These are phyloP conservation scores for Exophiala sp. DNA, from an alignment of 2,329 filamentous ascomycete genomes.

Conservation along the genomic window DNA sequence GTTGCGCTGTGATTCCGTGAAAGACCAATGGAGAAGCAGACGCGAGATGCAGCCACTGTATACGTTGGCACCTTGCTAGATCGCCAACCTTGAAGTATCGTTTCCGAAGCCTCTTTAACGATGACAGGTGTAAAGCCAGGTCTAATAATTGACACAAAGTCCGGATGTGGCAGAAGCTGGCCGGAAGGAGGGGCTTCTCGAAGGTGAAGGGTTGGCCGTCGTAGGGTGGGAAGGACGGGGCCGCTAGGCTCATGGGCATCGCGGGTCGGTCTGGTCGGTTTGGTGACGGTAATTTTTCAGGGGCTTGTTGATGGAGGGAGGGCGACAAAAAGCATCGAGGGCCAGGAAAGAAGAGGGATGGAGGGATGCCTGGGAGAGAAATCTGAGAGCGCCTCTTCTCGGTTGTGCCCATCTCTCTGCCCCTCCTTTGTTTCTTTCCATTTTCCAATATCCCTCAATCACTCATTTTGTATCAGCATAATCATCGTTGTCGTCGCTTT, in stretches of 20 bases:
- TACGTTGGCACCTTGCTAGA: no score
- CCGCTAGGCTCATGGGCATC: slow-evolving; percentile 3
- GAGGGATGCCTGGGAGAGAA: slow-evolving; percentile 2
- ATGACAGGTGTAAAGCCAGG: not conserved
- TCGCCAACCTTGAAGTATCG: no score
- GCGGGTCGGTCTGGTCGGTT: slow-evolving; percentile 8
- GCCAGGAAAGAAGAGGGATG: slow-evolving; percentile 29
- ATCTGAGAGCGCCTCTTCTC: slow-evolving; percentile 11
- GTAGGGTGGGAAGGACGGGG: slow-evolving; percentile 2
- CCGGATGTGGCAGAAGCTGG: slow-evolving; percentile 6
- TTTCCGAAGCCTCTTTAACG: no score
- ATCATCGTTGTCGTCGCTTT: slow-evolving; percentile 5
- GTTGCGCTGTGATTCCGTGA: not conserved
- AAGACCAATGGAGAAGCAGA: no score
- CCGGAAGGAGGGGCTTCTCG: slow-evolving; percentile 10
- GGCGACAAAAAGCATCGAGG: slow-evolving; percentile 34
- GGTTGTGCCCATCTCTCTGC: slow-evolving; percentile 10
- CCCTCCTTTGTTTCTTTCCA: slow-evolving; percentile 20
- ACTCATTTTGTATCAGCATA: slow-evolving; percentile 6
- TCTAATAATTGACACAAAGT: not conserved
- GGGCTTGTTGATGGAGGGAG: slow-evolving; percentile 6
- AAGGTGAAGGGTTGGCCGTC: slow-evolving; percentile 5
- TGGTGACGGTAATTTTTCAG: slow-evolving; percentile 16
- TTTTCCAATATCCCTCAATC: slow-evolving; percentile 2
- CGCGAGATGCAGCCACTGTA: no score